These are phyloP conservation scores for Chlamydomonas schloesseri DNA, from an alignment of 139 green algal genomes.

Conservation along the genomic window DNA sequence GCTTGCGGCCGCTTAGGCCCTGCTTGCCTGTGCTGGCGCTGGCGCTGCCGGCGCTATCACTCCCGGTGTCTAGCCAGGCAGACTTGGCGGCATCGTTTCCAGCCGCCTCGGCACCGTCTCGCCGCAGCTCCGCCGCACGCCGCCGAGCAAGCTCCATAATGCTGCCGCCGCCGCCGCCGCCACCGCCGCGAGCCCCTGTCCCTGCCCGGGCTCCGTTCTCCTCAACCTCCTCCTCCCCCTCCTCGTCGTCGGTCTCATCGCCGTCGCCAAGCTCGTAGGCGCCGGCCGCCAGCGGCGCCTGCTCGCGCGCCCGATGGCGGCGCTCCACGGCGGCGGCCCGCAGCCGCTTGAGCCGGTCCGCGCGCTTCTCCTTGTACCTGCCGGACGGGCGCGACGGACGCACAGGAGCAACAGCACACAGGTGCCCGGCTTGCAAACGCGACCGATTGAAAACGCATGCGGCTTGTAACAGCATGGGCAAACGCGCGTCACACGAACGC, in stretches of 20 bases:
- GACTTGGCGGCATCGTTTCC: not conserved
- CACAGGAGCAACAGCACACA: not conserved
- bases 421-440: too few relatives aligned
- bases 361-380: conserved; percentile 15
- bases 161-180: not conserved
- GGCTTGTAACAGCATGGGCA: too few relatives aligned
- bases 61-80: not conserved
- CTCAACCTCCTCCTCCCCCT: not conserved
- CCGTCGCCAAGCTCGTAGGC: not conserved
- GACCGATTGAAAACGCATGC: too few relatives aligned
- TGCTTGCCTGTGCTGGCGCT: too few relatives aligned
- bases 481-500: too few relatives aligned
- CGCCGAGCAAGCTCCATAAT: conserved; percentile 18
- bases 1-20: too few relatives aligned
- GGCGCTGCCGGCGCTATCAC: not conserved
- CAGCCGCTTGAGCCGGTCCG: not conserved
- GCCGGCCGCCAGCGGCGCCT: too few relatives aligned
- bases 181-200: too few relatives aligned
- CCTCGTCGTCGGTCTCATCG: not conserved
- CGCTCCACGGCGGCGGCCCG: not conserved
- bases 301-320: not conserved
- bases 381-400: not conserved
- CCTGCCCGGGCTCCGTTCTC: not conserved
- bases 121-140: not conserved
- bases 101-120: not conserved